Conservation (phyloP, 257 asterid species). For the Solanum chmielewskii region DNA sequence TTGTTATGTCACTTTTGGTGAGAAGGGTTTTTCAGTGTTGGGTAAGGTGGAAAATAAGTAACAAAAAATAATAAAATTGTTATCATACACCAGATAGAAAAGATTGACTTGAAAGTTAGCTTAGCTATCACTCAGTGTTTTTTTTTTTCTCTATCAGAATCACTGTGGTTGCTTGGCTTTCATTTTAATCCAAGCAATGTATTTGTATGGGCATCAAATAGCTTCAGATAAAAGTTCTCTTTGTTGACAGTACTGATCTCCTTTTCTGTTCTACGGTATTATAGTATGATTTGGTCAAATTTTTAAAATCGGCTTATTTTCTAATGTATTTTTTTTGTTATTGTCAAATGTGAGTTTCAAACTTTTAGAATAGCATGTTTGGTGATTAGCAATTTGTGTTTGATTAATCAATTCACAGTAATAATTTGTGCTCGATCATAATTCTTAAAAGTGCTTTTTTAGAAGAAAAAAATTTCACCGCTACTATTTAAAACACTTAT, state of each 20-base stretch:
- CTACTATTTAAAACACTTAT: neutral
- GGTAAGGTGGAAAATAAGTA: slow-evolving; percentile 11
- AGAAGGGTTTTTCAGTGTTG: slow-evolving; percentile 18
- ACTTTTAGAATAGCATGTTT: neutral
- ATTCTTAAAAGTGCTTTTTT: neutral
- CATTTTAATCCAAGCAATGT: slow-evolving; percentile 32
- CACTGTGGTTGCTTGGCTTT: slow-evolving; percentile 10
- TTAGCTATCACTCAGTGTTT: neutral
- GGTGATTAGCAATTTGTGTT: neutral
- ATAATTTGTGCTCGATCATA: neutral
- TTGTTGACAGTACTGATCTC: neutral
- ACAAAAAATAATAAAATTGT: neutral
- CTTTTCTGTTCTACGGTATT: neutral
- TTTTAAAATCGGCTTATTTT: neutral
- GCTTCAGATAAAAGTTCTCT: neutral
- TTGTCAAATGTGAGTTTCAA: neutral
- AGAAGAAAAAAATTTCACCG: neutral
- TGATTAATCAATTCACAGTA: neutral
- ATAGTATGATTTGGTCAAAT: neutral
- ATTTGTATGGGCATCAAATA: neutral
- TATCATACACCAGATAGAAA: neutral
- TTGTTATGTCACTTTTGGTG: slow-evolving; percentile 12
- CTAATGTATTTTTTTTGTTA: neutral
- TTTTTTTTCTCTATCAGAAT: neutral
- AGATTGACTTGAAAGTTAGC: slow-evolving; percentile 28